Percentiles rank a stretch among this genome's conserved stretches.
phyloP scores from a whole-genome alignment of 208 protist species.

The Trypanosoma boissoni region DNA sequence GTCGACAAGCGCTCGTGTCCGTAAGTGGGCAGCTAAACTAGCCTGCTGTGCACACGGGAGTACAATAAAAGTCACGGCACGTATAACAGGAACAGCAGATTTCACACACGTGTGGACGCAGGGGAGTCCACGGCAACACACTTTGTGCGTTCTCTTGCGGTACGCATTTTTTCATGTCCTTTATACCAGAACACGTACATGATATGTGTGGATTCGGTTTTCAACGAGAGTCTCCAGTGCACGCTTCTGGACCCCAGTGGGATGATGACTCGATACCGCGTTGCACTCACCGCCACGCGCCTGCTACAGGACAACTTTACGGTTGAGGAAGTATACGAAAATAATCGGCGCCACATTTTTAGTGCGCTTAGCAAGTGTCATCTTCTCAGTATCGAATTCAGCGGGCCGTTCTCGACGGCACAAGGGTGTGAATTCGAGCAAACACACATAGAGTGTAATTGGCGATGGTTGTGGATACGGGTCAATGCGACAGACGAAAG shows the following conservation, averaged over 20 bases:
- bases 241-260: not conserved
- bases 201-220: not conserved
- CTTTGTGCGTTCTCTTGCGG: not conserved
- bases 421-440: not conserved
- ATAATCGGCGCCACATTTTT: conserved; percentile 6
- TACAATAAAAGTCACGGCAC: too few relatives aligned
- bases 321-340: conserved; percentile 11
- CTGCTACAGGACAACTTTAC: conserved; percentile 1
- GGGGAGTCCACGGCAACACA: too few relatives aligned
- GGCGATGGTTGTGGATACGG: conserved; percentile 1
- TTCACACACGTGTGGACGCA: too few relatives aligned
- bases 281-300: not conserved
- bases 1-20: not conserved
- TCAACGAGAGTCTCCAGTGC: conserved; percentile 1
- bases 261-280: conserved; percentile 1
- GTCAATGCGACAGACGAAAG: not conserved
- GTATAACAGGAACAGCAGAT: too few relatives aligned
- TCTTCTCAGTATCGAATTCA: not conserved
- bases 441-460: not conserved
- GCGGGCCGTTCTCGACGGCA: not conserved
- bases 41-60: too few relatives aligned
- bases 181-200: not conserved
- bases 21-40: not conserved
- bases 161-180: not conserved
- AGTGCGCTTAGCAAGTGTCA: not conserved